A percentile compares a stretch with the other conserved stretches of the same genome.
These are phyloP conservation scores for Pythium scleroteichum DNA, from an alignment of 352 stramenopile genomes.

Conservation along the genomic window DNA sequence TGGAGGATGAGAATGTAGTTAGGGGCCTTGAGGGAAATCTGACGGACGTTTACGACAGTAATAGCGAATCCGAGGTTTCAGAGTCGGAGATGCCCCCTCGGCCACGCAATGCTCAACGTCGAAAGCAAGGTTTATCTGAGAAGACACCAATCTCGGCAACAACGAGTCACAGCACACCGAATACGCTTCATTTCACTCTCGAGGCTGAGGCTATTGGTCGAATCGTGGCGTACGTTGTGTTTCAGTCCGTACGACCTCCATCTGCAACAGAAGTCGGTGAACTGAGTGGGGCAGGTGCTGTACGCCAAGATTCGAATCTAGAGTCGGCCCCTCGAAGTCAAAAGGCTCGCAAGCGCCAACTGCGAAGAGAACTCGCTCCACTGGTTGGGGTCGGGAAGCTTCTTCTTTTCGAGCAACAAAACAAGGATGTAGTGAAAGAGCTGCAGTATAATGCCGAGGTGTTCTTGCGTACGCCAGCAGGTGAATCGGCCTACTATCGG, in stretches of 20 bases:
- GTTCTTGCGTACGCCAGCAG: slow-evolving; percentile 63
- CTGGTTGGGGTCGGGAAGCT: slow-evolving; percentile 78
- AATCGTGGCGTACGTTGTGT: slow-evolving; percentile 79
- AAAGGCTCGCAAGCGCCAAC: slow-evolving; percentile 69
- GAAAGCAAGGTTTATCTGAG: slow-evolving; percentile 3
- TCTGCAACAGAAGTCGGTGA: background rate
- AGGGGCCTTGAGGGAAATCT: slow-evolving; percentile 30
- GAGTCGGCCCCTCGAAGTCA: slow-evolving; percentile 41
- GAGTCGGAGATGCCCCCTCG: slow-evolving; percentile 55
- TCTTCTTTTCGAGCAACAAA: slow-evolving; percentile 87
- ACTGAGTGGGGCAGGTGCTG: slow-evolving; percentile 14
- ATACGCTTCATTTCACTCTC: slow-evolving; percentile 80
- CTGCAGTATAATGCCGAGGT: slow-evolving; percentile 88
- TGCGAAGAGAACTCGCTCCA: slow-evolving; percentile 70
- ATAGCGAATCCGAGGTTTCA: slow-evolving; percentile 86
- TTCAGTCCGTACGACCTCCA: slow-evolving; percentile 44
- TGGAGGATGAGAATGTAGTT: slow-evolving; percentile 36
- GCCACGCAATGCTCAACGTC: slow-evolving; percentile 33
- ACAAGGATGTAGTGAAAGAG: slow-evolving; percentile 91
- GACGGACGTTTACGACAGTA: slow-evolving; percentile 75
- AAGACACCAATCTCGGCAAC: slow-evolving; percentile 1
- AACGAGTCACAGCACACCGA: slow-evolving; percentile 38
- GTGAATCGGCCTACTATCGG: slow-evolving; percentile 75
- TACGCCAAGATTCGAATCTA: slow-evolving; percentile 18
- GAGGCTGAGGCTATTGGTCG: slow-evolving; percentile 81